phyloP scores from a whole-genome alignment of 2,329 filamentous ascomycete species.

The Colletotrichum caudatum region DNA sequence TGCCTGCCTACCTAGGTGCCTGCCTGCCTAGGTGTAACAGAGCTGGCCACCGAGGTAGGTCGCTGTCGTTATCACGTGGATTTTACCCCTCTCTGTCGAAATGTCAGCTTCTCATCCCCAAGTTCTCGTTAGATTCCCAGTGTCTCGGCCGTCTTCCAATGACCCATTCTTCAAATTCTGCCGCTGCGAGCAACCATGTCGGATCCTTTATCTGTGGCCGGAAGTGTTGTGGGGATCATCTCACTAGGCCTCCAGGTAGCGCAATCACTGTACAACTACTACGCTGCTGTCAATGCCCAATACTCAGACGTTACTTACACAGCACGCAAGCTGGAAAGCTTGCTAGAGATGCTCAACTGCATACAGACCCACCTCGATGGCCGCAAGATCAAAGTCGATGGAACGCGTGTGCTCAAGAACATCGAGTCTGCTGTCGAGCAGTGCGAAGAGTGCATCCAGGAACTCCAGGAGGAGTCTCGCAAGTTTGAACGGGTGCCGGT shows the following conservation, averaged over 20 bases:
- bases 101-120: background rate
- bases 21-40: background rate
- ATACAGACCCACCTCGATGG: constrained; percentile 38
- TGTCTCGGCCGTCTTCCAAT: background rate
- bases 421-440: constrained; percentile 46
- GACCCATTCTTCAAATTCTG: background rate
- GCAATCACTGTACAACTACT: constrained; percentile 51
- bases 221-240: constrained; percentile 49
- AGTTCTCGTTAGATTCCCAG: background rate
- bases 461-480: constrained; percentile 45
- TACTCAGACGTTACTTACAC: constrained; percentile 47
- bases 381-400: constrained; percentile 45
- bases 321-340: constrained; percentile 44
- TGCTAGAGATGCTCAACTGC: constrained; percentile 45
- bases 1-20: background rate
- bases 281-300: constrained; percentile 47
- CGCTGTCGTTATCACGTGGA: background rate
- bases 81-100: background rate
- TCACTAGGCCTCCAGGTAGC: constrained; percentile 53
- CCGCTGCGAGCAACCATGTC: constrained; percentile 1
- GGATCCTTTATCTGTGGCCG: constrained; percentile 43
- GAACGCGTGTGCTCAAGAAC: constrained; percentile 42
- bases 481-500: constrained; percentile 44
- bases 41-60: background rate
- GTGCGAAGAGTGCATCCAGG: constrained; percentile 48